Evolutionary conservation across 306 rosid genomes (phyloP).

Genomic region (Clitoria ternatea): DNA sequence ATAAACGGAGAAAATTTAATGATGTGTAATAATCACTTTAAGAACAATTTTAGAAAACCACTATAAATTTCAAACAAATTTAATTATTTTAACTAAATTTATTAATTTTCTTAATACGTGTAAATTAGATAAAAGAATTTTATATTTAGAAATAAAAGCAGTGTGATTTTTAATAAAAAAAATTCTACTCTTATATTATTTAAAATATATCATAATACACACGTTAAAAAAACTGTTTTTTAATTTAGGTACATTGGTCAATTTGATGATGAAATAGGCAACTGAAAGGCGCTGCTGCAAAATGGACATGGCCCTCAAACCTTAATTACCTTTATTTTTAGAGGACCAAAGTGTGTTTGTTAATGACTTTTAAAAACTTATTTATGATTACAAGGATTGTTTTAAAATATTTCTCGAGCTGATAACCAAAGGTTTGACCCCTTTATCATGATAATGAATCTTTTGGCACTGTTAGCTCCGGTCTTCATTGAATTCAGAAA

Average conservation of each 20-base stretch:
- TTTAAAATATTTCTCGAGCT: slow-evolving; percentile 52
- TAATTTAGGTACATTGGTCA: neutral
- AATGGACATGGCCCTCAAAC: slow-evolving; percentile 5
- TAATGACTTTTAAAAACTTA: slow-evolving; percentile 16
- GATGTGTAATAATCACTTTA: no score
- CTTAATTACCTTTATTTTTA: neutral
- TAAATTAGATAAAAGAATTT: no score
- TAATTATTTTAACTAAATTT: no score
- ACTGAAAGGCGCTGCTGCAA: neutral
- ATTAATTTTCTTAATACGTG: no score
- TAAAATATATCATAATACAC: no score
- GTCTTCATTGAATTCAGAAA: neutral
- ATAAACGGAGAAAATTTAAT: no score
- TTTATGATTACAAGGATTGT: slow-evolving; percentile 31
- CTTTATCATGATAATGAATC: slow-evolving; percentile 33
- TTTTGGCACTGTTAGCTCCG: slow-evolving; percentile 22
- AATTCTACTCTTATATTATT: no score
- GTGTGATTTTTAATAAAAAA: no score
- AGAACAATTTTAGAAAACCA: no score
- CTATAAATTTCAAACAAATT: no score
- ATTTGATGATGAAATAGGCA: neutral
- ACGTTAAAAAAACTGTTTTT: no score
- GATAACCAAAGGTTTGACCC: slow-evolving; percentile 46
- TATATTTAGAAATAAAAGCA: no score
- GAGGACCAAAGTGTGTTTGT: neutral